Evolutionary conservation across 257 asterid species (phyloP).

Genomic region (Capsicum rhomboideum): DNA sequence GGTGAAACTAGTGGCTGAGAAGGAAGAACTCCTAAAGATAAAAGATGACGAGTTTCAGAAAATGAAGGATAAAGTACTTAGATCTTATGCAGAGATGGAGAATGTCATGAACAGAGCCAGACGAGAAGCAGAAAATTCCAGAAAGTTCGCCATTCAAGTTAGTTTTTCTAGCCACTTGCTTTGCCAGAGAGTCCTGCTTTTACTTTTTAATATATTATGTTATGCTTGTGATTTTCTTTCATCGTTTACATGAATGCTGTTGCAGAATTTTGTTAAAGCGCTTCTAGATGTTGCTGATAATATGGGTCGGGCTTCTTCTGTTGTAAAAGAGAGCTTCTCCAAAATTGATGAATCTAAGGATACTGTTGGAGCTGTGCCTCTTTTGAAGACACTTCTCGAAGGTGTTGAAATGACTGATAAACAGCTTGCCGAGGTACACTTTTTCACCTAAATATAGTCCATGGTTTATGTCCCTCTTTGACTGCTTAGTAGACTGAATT

Average conservation of each 20-base stretch:
- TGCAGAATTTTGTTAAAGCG: slow-evolving; percentile 78
- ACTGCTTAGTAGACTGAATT: not conserved
- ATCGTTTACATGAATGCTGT: slow-evolving; percentile 2
- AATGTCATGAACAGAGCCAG: slow-evolving; percentile 65
- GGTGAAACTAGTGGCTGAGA: slow-evolving; percentile 62
- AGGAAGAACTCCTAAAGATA: slow-evolving; percentile 41
- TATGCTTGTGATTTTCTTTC: not conserved
- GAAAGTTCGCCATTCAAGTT: slow-evolving; percentile 84
- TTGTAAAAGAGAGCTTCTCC: slow-evolving; percentile 73
- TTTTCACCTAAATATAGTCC: not conserved
- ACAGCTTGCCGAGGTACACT: slow-evolving; percentile 75
- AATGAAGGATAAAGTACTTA: slow-evolving; percentile 65
- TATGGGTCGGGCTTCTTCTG: slow-evolving; percentile 76
- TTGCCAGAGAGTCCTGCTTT: not conserved
- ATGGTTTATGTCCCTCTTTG: not conserved
- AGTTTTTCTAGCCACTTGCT: not conserved
- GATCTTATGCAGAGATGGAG: slow-evolving; percentile 75
- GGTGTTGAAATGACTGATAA: slow-evolving; percentile 99
- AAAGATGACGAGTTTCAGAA: slow-evolving; percentile 52
- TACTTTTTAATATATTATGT: not conserved
- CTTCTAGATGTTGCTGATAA: slow-evolving; percentile 81
- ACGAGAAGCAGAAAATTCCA: slow-evolving; percentile 79
- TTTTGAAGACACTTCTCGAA: slow-evolving; percentile 73
- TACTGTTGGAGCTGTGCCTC: slow-evolving; percentile 65
- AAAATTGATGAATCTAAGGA: slow-evolving; percentile 61